Evolutionary conservation across 148 eudicot species (phyloP).

Genomic region (Fallopia convolvulus): DNA sequence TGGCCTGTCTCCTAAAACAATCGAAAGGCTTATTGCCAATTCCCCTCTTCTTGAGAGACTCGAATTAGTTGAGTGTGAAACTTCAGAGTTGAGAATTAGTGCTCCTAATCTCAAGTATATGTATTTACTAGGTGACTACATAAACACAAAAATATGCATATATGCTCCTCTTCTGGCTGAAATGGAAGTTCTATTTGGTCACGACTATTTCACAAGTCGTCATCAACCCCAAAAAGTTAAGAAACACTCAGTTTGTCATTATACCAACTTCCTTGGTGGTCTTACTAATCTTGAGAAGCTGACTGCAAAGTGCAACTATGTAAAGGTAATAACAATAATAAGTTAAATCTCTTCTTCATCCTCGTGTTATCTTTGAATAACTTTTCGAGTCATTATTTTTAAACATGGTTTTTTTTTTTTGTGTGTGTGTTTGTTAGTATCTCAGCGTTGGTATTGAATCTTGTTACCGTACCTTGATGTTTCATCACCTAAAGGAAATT

Average conservation of each 20-base stretch:
- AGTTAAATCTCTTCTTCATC: too few relatives aligned
- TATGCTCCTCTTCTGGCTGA: slow-evolving; percentile 24
- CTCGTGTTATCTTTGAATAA: too few relatives aligned
- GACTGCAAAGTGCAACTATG: slow-evolving; percentile 50
- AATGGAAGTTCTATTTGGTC: background rate
- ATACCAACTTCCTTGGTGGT: slow-evolving; percentile 23
- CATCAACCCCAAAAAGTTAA: slow-evolving; percentile 13
- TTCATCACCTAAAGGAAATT: too few relatives aligned
- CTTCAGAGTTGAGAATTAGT: slow-evolving; percentile 41
- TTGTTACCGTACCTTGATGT: too few relatives aligned
- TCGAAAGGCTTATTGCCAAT: slow-evolving; percentile 43
- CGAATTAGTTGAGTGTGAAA: slow-evolving; percentile 41
- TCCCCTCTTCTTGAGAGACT: slow-evolving; percentile 61
- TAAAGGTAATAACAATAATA: slow-evolving; percentile 48
- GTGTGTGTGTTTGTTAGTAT: too few relatives aligned
- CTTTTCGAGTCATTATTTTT: too few relatives aligned
- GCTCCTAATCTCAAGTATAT: slow-evolving; percentile 64
- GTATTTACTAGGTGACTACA: slow-evolving; percentile 49
- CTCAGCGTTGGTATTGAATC: too few relatives aligned
- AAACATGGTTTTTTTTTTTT: too few relatives aligned
- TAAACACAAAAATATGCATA: slow-evolving; percentile 20
- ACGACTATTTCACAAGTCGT: slow-evolving; percentile 50
- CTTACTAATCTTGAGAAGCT: slow-evolving; percentile 55
- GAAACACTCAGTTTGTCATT: too few relatives aligned
- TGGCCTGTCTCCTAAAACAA: slow-evolving; percentile 34